Conservation (phyloP, 2,329 filamentous ascomycete species). For the Fusarium algeriense region DNA sequence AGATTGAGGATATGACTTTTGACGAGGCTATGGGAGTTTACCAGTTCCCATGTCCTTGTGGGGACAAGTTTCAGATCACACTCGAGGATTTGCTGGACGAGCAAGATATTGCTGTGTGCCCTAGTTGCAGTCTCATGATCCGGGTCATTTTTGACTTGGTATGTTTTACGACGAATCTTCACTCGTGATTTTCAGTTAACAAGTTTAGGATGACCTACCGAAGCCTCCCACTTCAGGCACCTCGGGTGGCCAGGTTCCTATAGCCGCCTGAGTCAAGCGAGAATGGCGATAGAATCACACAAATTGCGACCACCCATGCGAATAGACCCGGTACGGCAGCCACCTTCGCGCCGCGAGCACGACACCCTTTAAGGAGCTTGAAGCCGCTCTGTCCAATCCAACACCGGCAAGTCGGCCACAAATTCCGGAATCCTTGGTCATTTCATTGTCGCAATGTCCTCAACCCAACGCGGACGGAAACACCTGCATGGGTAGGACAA, state of each 20-base stretch:
- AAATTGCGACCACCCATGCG: not conserved
- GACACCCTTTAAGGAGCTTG: not conserved
- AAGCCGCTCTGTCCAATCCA: not conserved
- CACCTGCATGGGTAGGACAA: not conserved
- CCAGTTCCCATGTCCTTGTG: conserved; percentile 96
- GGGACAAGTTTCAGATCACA: conserved; percentile 93
- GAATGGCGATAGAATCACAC: conserved; percentile 9
- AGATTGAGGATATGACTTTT: conserved; percentile 98
- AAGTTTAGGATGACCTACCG: conserved; percentile 59
- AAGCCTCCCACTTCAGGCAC: conserved; percentile 53
- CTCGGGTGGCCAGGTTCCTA: conserved; percentile 52
- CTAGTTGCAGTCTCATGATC: conserved; percentile 97
- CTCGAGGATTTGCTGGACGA: conserved; percentile 88
- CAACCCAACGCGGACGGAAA: not conserved
- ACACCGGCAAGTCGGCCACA: not conserved
- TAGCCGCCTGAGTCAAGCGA: conserved; percentile 54
- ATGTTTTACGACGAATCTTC: conserved; percentile 48
- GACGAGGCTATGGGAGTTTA: conserved; percentile 87
- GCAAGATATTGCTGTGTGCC: conserved; percentile 95
- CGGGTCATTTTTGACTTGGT: conserved; percentile 91
- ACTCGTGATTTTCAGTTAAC: not conserved
- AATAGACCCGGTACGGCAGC: not conserved
- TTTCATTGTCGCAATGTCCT: not conserved
- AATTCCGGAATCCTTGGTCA: not conserved
- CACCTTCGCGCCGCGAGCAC: not conserved